phyloP scores from a whole-genome alignment of 768 basidiomycete species.

The Termitomyces titanicus region DNA sequence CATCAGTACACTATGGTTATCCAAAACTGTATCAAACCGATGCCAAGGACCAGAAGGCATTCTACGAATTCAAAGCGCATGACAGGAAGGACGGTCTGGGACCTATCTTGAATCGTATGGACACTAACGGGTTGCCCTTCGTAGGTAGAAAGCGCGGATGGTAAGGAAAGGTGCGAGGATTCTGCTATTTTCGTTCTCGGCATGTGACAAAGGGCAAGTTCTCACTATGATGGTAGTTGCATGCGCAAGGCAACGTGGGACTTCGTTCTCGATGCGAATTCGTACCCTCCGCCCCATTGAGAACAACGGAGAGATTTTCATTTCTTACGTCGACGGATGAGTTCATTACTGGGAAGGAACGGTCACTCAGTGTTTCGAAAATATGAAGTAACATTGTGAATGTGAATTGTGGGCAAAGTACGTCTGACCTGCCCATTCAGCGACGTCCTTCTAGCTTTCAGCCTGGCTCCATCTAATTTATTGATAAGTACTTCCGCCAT shows the following conservation, averaged over 20 bases:
- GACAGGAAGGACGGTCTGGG: conserved; percentile 29
- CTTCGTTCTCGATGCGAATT: neutral
- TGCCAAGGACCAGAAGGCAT: conserved; percentile 21
- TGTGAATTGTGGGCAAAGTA: neutral
- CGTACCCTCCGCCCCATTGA: neutral
- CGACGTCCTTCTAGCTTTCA: too few relatives aligned
- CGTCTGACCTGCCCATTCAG: too few relatives aligned
- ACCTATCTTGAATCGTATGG: conserved; percentile 21
- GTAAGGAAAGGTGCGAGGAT: neutral
- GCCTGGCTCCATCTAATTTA: too few relatives aligned
- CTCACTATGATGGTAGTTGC: neutral
- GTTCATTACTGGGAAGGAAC: neutral
- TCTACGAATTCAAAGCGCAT: conserved; percentile 22
- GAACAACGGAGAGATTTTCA: neutral
- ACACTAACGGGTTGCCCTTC: conserved; percentile 24
- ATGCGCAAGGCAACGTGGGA: neutral
- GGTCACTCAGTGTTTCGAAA: neutral
- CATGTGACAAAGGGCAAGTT: neutral
- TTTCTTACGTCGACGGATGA: neutral
- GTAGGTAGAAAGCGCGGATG: neutral
- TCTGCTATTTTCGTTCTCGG: neutral
- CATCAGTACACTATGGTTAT: conserved; percentile 12
- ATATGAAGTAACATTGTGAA: neutral
- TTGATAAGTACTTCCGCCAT: too few relatives aligned
- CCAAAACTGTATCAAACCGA: conserved; percentile 14